Conservation (phyloP, 257 asterid species). For the Jacaranda mimosifolia region DNA sequence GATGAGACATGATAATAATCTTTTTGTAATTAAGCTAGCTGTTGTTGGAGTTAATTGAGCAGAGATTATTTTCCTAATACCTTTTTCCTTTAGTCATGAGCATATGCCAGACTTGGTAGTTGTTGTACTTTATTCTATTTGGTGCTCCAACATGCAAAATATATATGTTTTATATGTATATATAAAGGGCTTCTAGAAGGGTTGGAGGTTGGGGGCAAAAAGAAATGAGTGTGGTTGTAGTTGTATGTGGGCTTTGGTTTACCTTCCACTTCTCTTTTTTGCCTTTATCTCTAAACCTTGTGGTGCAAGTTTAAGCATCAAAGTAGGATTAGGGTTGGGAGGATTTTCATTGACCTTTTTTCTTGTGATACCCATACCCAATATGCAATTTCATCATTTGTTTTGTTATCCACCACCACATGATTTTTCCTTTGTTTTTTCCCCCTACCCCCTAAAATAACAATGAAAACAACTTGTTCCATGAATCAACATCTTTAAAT, state of each 20-base stretch:
- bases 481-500: constrained; percentile 22
- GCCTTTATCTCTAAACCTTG: constrained; percentile 41
- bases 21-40: constrained; percentile 27
- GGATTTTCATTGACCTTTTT: neutral
- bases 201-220: constrained; percentile 55
- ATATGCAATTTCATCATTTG: constrained; percentile 20
- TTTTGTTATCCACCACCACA: constrained; percentile 35
- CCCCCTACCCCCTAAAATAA: neutral
- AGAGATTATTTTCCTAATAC: neutral
- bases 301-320: constrained; percentile 51
- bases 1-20: constrained; percentile 17
- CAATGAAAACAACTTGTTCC: neutral
- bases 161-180: neutral
- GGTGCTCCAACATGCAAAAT: constrained; percentile 52
- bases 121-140: constrained; percentile 45
- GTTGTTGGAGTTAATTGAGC: constrained; percentile 37
- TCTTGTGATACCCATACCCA: constrained; percentile 29
- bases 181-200: constrained; percentile 74
- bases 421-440: neutral
- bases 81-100: constrained; percentile 37
- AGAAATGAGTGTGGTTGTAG: constrained; percentile 66
- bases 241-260: constrained; percentile 59
- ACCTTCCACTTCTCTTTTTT: constrained; percentile 49
- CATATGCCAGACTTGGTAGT: constrained; percentile 36
- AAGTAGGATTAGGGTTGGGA: constrained; percentile 36